These are phyloP conservation scores for Saksenaea vasiformis DNA, from an alignment of 371 early-diverging fungal species.

Conservation along the genomic window DNA sequence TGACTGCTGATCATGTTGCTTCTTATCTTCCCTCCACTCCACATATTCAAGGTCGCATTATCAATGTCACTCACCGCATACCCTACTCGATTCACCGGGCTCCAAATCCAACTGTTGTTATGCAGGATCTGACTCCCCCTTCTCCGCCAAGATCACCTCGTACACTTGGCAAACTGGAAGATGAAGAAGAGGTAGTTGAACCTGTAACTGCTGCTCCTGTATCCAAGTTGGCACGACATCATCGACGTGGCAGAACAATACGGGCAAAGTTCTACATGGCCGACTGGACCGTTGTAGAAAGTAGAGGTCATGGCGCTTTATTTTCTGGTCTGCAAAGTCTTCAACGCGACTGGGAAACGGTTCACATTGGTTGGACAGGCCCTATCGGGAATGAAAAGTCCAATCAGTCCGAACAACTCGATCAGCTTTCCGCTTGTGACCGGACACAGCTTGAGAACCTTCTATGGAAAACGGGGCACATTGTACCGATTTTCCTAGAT, in stretches of 20 bases:
- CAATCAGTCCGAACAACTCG: slow-evolving; percentile 7
- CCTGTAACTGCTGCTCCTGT: slow-evolving; percentile 33
- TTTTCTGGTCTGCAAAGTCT: slow-evolving; percentile 65
- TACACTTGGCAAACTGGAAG: neutral
- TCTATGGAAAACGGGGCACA: slow-evolving; percentile 44
- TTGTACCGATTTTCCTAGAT: slow-evolving; percentile 76
- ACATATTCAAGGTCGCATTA: slow-evolving; percentile 49
- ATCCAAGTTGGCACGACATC: slow-evolving; percentile 36
- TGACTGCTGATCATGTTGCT: slow-evolving; percentile 52
- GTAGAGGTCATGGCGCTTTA: slow-evolving; percentile 72
- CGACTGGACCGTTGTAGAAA: slow-evolving; percentile 26
- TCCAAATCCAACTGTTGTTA: neutral
- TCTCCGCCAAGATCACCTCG: slow-evolving; percentile 12
- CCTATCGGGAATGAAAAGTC: slow-evolving; percentile 19
- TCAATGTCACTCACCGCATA: slow-evolving; percentile 66
- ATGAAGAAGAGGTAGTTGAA: slow-evolving; percentile 6
- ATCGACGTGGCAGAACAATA: slow-evolving; percentile 38
- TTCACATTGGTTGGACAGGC: slow-evolving; percentile 72
- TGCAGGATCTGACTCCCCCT: slow-evolving; percentile 9
- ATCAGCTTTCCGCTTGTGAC: slow-evolving; percentile 16
- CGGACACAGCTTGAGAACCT: slow-evolving; percentile 33
- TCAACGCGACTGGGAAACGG: slow-evolving; percentile 36
- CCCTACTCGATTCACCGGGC: slow-evolving; percentile 55
- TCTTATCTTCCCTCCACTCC: slow-evolving; percentile 43
- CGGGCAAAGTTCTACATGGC: slow-evolving; percentile 35